A percentile compares a stretch with the other conserved stretches of the same genome.
Conservation (phyloP, 2,329 filamentous ascomycete species). For the Dryadomyces quercivorus region DNA sequence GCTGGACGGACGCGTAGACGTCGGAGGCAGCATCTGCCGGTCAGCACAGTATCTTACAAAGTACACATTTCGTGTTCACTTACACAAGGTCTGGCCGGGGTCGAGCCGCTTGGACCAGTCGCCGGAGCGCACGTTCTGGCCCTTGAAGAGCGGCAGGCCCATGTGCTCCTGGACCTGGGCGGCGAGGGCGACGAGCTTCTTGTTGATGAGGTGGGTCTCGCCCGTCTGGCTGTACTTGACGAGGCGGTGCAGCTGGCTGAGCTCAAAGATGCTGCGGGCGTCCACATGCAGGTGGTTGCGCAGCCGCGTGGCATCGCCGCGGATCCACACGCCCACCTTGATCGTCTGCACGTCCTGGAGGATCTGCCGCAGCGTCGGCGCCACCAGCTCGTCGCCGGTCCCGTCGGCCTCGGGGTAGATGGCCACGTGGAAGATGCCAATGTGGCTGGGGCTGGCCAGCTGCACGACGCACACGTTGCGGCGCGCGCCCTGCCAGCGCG, state of each 20-base stretch:
- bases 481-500: slow-evolving; percentile 36
- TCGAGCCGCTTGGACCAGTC: slow-evolving; percentile 59
- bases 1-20: slow-evolving; percentile 64
- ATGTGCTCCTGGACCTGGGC: slow-evolving; percentile 60
- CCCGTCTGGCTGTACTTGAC: slow-evolving; percentile 50
- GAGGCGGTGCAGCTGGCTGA: slow-evolving; percentile 71
- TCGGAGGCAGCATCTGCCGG: slow-evolving; percentile 63
- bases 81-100: slow-evolving; percentile 55
- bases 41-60: slow-evolving; percentile 15
- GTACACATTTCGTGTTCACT: background rate
- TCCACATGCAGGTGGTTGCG: slow-evolving; percentile 53
- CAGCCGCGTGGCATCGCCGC: slow-evolving; percentile 57
- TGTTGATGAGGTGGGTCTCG: slow-evolving; percentile 49
- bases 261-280: slow-evolving; percentile 58
- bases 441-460: slow-evolving; percentile 61
- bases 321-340: slow-evolving; percentile 69
- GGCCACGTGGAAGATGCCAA: slow-evolving; percentile 74
- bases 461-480: slow-evolving; percentile 73
- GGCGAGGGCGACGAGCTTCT: slow-evolving; percentile 51
- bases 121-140: slow-evolving; percentile 52
- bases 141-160: slow-evolving; percentile 65
- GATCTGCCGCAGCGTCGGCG: slow-evolving; percentile 56
- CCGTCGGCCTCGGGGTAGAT: slow-evolving; percentile 35
- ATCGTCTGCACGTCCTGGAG: slow-evolving; percentile 58
- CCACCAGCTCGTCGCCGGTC: slow-evolving; percentile 39